These are phyloP conservation scores for Hyphopichia wangnamkhiaoensis DNA, from an alignment of 1,139 yeast genomes.

Conservation along the genomic window DNA sequence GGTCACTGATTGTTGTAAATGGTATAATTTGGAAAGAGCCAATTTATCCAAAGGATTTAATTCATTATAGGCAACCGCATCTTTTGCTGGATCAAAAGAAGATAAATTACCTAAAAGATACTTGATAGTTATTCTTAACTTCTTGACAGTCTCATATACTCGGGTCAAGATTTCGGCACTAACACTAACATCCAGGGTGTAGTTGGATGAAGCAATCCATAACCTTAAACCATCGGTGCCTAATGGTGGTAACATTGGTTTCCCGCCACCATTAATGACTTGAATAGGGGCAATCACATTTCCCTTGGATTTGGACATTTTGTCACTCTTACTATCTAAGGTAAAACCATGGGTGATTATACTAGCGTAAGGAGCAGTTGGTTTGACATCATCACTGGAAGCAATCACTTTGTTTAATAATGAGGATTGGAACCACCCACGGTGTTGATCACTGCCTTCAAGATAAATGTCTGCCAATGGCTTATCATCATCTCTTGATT, in stretches of 20 bases:
- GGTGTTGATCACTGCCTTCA: conserved; percentile 96
- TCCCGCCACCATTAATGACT: conserved; percentile 66
- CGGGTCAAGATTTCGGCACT: conserved; percentile 73
- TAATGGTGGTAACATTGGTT: conserved; percentile 58
- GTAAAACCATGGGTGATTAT: conserved; percentile 94
- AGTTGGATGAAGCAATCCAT: conserved; percentile 90
- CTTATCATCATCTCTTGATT: conserved; percentile 20
- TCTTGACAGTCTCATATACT: conserved; percentile 78
- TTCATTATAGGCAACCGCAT: conserved; percentile 29
- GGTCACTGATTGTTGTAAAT: conserved; percentile 45
- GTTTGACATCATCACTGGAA: conserved; percentile 38
- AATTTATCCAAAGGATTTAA: conserved; percentile 64
- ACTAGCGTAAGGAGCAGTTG: conserved; percentile 67
- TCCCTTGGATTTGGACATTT: conserved; percentile 94
- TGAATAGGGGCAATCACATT: conserved; percentile 72
- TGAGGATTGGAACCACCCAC: conserved; percentile 99
- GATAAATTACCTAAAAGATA: conserved; percentile 77
- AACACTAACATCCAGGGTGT: conserved; percentile 74
- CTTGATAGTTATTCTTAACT: conserved; percentile 77
- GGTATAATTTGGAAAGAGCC: conserved; percentile 55
- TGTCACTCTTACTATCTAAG: conserved; percentile 78
- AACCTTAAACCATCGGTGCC: conserved; percentile 92
- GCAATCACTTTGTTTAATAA: conserved; percentile 73
- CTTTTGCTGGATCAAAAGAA: conserved; percentile 21
- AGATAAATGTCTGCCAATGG: conserved; percentile 75